A percentile compares a stretch with the other conserved stretches of the same genome.
phyloP scores from a whole-genome alignment of 2,329 filamentous ascomycete species.

The Cordyceps fumosorosea region DNA sequence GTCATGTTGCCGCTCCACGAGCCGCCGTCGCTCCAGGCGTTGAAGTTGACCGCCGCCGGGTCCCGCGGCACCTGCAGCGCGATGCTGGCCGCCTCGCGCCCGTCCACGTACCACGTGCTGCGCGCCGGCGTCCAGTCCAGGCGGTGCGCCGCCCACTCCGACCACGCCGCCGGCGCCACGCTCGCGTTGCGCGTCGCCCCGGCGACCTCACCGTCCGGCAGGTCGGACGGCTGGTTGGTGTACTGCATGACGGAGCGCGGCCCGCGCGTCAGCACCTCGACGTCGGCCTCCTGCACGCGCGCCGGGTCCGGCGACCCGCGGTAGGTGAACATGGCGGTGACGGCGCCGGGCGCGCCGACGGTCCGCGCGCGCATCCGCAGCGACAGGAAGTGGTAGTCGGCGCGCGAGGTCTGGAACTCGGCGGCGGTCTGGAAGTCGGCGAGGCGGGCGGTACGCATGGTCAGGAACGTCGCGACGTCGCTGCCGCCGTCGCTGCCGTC shows the following conservation, averaged over 20 bases:
- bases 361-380: slow-evolving; percentile 47
- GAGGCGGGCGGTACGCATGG: slow-evolving; percentile 40
- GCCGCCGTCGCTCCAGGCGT: slow-evolving; percentile 56
- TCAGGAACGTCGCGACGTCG: slow-evolving; percentile 36
- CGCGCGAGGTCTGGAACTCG: slow-evolving; percentile 36
- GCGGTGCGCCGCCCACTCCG: slow-evolving; percentile 51
- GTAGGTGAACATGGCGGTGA: slow-evolving; percentile 50
- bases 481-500: slow-evolving; percentile 26
- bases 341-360: slow-evolving; percentile 39
- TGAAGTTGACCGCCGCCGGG: slow-evolving; percentile 47
- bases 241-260: slow-evolving; percentile 42
- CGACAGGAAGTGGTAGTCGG: slow-evolving; percentile 25
- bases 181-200: slow-evolving; percentile 42
- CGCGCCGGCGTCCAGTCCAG: slow-evolving; percentile 51
- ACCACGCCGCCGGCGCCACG: slow-evolving; percentile 39
- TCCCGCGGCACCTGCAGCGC: slow-evolving; percentile 49
- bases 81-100: slow-evolving; percentile 44
- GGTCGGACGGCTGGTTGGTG: slow-evolving; percentile 54
- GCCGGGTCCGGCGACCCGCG: slow-evolving; percentile 27
- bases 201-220: slow-evolving; percentile 35
- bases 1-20: slow-evolving; percentile 55
- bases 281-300: slow-evolving; percentile 43
- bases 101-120: slow-evolving; percentile 48
- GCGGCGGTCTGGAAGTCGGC: slow-evolving; percentile 39
- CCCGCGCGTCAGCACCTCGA: slow-evolving; percentile 46